Evolutionary conservation across 257 asterid genomes (phyloP).

Genomic region (Voacanga thouarsii): DNA sequence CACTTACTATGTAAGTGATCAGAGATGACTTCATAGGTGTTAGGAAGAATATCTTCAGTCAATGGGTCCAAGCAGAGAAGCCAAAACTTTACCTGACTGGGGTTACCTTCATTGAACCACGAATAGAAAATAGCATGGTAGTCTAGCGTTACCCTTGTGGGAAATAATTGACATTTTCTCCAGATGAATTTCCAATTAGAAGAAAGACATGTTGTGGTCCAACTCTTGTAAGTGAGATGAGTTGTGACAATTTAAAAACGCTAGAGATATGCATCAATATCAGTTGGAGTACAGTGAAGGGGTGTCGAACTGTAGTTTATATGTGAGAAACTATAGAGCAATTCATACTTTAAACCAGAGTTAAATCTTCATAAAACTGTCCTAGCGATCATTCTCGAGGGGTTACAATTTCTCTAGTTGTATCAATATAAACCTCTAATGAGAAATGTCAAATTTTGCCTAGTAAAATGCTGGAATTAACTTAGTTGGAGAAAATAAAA

Average conservation of each 20-base stretch:
- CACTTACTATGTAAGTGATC: neutral
- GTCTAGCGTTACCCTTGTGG: constrained; percentile 5
- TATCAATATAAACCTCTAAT: neutral
- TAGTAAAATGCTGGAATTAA: neutral
- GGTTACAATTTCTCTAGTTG: neutral
- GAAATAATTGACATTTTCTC: neutral
- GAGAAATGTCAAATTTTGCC: neutral
- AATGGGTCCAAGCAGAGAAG: neutral
- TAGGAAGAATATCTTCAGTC: neutral
- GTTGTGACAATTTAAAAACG: neutral
- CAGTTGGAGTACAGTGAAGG: neutral
- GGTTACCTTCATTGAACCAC: neutral
- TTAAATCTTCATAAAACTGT: neutral
- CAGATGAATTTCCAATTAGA: neutral
- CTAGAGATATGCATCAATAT: neutral
- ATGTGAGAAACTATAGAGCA: neutral
- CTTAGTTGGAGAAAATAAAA: neutral
- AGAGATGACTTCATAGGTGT: neutral
- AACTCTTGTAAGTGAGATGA: neutral
- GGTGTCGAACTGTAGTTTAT: neutral
- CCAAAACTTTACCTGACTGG: neutral
- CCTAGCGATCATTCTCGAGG: neutral
- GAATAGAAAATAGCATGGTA: constrained; percentile 2
- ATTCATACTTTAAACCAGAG: neutral
- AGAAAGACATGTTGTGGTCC: constrained; percentile 5